These are phyloP conservation scores for Tetrapyrgos nigripes DNA, from an alignment of 1,284 basidiomycete species.

Conservation along the genomic window DNA sequence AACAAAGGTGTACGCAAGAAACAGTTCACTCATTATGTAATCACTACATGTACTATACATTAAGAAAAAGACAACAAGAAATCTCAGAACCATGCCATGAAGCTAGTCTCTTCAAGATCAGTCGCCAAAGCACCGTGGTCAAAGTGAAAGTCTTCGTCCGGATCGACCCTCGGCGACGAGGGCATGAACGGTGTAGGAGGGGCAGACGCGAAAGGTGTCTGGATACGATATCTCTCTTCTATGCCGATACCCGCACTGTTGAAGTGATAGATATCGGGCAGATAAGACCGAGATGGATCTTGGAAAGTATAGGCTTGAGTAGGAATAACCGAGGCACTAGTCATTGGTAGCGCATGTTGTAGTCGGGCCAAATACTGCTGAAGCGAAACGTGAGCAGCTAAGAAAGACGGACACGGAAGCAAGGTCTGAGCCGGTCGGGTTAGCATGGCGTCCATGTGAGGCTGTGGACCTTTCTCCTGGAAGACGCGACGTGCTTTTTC, in stretches of 20 bases:
- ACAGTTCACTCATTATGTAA: neutral
- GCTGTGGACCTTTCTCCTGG: conserved; percentile 38
- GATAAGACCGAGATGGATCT: conserved; percentile 26
- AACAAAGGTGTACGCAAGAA: no score
- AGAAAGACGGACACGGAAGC: neutral
- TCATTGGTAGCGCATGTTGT: neutral
- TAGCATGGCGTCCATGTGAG: neutral
- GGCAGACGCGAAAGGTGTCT: conserved; percentile 22
- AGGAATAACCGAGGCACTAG: neutral
- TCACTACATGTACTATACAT: neutral
- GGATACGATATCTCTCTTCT: conserved; percentile 26
- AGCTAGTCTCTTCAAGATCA: conserved; percentile 53
- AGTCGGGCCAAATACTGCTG: conserved; percentile 1
- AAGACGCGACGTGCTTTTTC: conserved; percentile 51
- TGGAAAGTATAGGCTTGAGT: neutral
- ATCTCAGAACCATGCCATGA: conserved; percentile 58
- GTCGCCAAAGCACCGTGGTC: conserved; percentile 52
- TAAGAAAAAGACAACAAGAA: neutral
- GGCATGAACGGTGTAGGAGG: conserved; percentile 49
- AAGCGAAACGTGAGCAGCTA: neutral
- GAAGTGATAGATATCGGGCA: conserved; percentile 53
- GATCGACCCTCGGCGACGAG: conserved; percentile 47
- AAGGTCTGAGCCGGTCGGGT: neutral
- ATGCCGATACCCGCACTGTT: conserved; percentile 42
- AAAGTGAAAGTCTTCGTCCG: conserved; percentile 51